Percentiles rank a stretch among this genome's conserved stretches.
Conservation (phyloP, 2,329 filamentous ascomycete genomes). For the Fusarium virguliforme region DNA sequence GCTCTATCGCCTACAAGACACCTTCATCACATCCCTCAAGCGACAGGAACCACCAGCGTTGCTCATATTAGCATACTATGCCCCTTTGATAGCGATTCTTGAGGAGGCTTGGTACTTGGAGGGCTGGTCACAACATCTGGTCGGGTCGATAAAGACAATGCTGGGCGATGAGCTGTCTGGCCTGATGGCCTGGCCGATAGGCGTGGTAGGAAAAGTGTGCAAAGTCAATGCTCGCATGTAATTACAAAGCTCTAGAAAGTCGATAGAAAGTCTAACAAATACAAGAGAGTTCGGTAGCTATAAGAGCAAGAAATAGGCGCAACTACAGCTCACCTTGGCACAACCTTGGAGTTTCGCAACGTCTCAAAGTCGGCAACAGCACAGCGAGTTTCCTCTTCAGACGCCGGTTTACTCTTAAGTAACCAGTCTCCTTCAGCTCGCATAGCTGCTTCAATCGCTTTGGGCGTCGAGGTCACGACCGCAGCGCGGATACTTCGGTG, state of each 20-base stretch:
- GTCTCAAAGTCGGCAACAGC: slow-evolving; percentile 10
- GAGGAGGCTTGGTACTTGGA: slow-evolving; percentile 1
- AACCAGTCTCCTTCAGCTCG: slow-evolving; percentile 9
- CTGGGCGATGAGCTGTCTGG: not conserved
- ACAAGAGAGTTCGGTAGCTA: not conserved
- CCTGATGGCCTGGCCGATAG: not conserved
- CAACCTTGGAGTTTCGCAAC: not conserved
- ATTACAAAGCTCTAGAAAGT: not conserved
- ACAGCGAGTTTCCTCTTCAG: slow-evolving; percentile 8
- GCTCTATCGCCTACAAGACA: slow-evolving; percentile 1
- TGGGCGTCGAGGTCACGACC: not conserved
- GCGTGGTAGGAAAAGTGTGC: not conserved
- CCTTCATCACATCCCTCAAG: not conserved
- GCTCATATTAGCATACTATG: not conserved
- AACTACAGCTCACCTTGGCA: not conserved
- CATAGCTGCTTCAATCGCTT: slow-evolving; percentile 1
- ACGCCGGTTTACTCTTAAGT: not conserved
- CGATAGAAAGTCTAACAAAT: not conserved
- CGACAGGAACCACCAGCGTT: slow-evolving; percentile 4
- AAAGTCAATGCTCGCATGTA: slow-evolving; percentile 5
- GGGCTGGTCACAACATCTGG: not conserved
- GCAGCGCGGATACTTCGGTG: not conserved
- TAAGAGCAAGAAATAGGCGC: not conserved
- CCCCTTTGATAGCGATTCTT: not conserved
- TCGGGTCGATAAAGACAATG: not conserved